phyloP scores from a whole-genome alignment of 345 rosid genomes.

The Pelargonium nanum region DNA sequence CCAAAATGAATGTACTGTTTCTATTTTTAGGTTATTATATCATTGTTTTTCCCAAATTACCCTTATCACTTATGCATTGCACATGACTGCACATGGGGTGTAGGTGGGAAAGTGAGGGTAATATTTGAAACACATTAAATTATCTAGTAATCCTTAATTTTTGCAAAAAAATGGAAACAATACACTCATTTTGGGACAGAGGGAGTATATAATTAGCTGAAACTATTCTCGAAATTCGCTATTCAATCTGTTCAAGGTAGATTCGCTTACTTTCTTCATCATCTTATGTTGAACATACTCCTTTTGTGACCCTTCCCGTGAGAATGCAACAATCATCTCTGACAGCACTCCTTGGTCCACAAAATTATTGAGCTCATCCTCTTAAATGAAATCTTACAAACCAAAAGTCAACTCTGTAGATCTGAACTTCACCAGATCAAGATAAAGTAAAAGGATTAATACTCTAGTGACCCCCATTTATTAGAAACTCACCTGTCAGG shows the following conservation, averaged over 20 bases:
- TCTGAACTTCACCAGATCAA: too few species aligned
- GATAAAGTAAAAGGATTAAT: background rate
- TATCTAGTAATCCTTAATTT: too few species aligned
- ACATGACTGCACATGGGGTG: too few species aligned
- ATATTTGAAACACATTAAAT: background rate
- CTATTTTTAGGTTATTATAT: too few species aligned
- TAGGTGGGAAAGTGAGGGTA: too few species aligned
- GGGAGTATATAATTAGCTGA: too few species aligned
- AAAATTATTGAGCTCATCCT: conserved; percentile 70
- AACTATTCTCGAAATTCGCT: too few species aligned
- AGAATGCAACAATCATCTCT: conserved; percentile 76
- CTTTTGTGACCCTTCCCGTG: conserved; percentile 94
- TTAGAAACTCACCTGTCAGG: background rate
- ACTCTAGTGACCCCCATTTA: too few species aligned
- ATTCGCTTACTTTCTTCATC: conserved; percentile 53
- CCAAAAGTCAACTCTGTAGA: background rate
- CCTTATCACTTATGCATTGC: too few species aligned
- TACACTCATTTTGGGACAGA: too few species aligned
- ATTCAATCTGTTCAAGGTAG: too few species aligned
- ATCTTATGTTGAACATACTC: conserved; percentile 94
- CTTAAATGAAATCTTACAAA: conserved; percentile 76
- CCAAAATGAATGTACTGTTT: background rate
- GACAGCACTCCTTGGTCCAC: conserved; percentile 64
- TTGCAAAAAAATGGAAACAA: background rate
- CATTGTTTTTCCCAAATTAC: too few species aligned